Base-by-base conservation (phyloP, 139 green algal genomes). In the Nannochloris sp. region DNA sequence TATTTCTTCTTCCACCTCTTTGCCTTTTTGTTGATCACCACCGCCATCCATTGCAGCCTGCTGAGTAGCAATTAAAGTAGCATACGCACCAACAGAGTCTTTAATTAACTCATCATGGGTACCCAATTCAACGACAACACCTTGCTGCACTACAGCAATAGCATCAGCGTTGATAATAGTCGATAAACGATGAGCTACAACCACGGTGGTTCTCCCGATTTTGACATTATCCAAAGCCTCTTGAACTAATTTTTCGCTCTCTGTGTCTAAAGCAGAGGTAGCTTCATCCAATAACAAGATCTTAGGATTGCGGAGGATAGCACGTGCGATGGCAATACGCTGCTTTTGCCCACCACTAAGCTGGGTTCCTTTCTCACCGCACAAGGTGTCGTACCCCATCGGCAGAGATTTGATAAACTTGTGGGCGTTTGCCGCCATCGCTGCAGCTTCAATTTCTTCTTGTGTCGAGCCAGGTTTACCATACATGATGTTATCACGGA, bases 401-500 rank as follows among this genome's bases (percentile, higher is more conserved):
- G 88, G 87, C 23, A 95, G 75, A 0, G 53, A 37, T n/a, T 56
- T 45, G 60, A 96, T 89, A 75, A 96, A 95, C 39, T 83, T 71
- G 58, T 87, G 73, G 0, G 86, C 87, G 55, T 95, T 90, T 44
- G 87, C 79, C 3, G 80, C 64, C 29, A 60, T 68, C 2, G 86
- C 84, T 0, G 89, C 89, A 36, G 74, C 80, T 53, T 81, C 68
- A 2, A 94, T 67, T 44, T 90, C 67, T 55, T 76, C 70, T 42
- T 78, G 38, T 1, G 62, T 68, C 8, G 69, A 65, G 81, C 82
- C 73, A 14, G 47, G 39, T 42, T 64, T 70, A 57, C 80, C 88
- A 48, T 82, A 85, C 0, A 60, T 70, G 65, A 97, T 96, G 83
- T 97, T 97, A 33, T 93, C 74, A 37, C 57, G n/a, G 62, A 76